These are phyloP conservation scores for Misopates orontium DNA, from an alignment of 257 asterid species.

Conservation along the genomic window DNA sequence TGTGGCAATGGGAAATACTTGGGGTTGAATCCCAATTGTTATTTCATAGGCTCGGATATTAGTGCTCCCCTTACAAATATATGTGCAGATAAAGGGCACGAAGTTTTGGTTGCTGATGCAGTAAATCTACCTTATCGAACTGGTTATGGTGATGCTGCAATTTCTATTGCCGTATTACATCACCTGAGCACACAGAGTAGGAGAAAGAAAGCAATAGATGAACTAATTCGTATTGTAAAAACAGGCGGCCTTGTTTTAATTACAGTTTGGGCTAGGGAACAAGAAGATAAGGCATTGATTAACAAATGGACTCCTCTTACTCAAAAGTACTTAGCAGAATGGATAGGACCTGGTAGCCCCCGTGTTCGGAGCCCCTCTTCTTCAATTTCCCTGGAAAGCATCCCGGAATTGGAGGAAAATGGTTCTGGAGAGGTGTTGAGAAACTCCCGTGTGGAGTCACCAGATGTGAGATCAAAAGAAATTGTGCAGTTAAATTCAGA, in stretches of 20 bases:
- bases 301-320: constrained; percentile 91
- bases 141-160: constrained; percentile 89
- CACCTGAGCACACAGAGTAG: constrained; percentile 88
- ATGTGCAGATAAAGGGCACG: constrained; percentile 77
- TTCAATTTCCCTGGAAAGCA: constrained; percentile 55
- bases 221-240: constrained; percentile 76
- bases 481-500: constrained; percentile 18
- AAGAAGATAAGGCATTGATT: constrained; percentile 72
- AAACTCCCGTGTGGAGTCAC: constrained; percentile 9
- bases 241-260: constrained; percentile 75
- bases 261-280: constrained; percentile 99
- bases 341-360: constrained; percentile 95
- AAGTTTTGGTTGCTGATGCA: constrained; percentile 94
- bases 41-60: constrained; percentile 82
- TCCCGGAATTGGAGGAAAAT: constrained; percentile 74
- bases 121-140: constrained; percentile 86
- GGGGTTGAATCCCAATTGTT: constrained; percentile 72
- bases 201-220: constrained; percentile 87
- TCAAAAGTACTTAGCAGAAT: constrained; percentile 72
- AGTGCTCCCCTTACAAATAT: constrained; percentile 77
- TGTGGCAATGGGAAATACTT: constrained; percentile 96
- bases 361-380: constrained; percentile 53
- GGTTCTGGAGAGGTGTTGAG: constrained; percentile 32
- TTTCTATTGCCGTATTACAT: constrained; percentile 94
- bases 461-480: constrained; percentile 32